Evolutionary conservation across 805 yeast species (phyloP), one percentile per base, ranked within the genome.

Genomic region (Tetrapisispora taiwanensis): DNA sequence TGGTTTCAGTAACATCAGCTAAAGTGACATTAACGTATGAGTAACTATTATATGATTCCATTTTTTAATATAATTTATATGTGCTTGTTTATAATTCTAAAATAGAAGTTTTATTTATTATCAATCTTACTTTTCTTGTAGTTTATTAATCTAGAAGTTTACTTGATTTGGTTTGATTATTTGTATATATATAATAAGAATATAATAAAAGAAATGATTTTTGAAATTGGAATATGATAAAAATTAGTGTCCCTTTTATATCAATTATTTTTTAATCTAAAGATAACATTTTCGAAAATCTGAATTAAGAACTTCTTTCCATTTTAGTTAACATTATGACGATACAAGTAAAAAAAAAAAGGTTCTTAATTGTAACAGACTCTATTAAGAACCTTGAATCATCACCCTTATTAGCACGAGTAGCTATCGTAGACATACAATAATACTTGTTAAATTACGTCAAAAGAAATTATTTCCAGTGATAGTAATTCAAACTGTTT

Each of bases 21-120:
- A 27, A 27, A 27, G 40, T 37, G 33, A 37, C 40, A 26, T 37
- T 37, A 28, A 28, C 40, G 24, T 37, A 37, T 27, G 26, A 26
- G n/a, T 37, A 37, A 27, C 5, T 37, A 27, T 17, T 10, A 15
- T 37, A 37, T 17, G 31, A 28, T 37, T 37, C 40, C 40, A 37
- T 37, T 14, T 37, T 24, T 24, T 22, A 24, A 28, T 22, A 22
- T 22, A 28, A 7, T 28, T 12, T 28, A 14, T 28, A 12, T 28
- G 30, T 28, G 13, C n/a, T n/a, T n/a, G 26, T 22, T 22, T 6
- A 22, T 22, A 6, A 8, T 22, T 22, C 26, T 22, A 22, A 28
- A 28, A 28, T 14, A 14, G 31, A 14, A 12, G 31, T 28, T 10
- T n/a, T 28, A 5, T 12, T 7, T 10, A 4, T 28, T 28, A 10